Conservation (phyloP, 2,329 filamentous ascomycete species). For the Bipolaris oryzae region DNA sequence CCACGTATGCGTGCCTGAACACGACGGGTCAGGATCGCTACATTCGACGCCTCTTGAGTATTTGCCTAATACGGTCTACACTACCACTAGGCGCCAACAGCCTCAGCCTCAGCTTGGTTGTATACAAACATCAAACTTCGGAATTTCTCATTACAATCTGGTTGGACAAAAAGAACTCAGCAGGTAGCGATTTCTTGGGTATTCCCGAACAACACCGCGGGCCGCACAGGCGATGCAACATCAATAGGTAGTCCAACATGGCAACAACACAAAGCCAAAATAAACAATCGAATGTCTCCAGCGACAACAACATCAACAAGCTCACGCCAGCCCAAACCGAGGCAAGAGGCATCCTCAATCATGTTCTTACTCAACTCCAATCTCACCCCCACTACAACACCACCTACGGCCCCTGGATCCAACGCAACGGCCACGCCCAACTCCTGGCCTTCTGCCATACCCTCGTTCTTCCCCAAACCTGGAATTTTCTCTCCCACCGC, state of each 20-base stretch:
- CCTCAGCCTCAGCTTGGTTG: neutral
- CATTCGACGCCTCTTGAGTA: constrained; percentile 1
- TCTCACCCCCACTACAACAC: constrained; percentile 13
- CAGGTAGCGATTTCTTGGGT: neutral
- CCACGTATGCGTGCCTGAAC: neutral
- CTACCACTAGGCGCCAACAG: constrained; percentile 1
- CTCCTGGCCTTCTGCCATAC: constrained; percentile 28
- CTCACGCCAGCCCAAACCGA: constrained; percentile 27
- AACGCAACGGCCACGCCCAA: constrained; percentile 19
- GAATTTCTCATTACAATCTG: neutral
- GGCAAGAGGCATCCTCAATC: constrained; percentile 29
- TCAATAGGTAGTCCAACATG: constrained; percentile 3
- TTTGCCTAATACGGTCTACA: constrained; percentile 5
- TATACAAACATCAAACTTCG: neutral
- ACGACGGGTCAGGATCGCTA: constrained; percentile 1
- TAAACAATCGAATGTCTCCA: neutral
- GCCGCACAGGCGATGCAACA: too few relatives aligned
- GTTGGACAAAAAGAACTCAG: neutral
- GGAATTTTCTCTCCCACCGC: constrained; percentile 27
- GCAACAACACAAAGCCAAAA: constrained; percentile 1
- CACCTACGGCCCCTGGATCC: constrained; percentile 28
- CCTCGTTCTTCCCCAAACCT: constrained; percentile 31
- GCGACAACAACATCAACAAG: constrained; percentile 1
- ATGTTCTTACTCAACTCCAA: constrained; percentile 27
- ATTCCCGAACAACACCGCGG: neutral